These are phyloP conservation scores for Petrea volubilis DNA, from an alignment of 257 asterid species.

Conservation along the genomic window DNA sequence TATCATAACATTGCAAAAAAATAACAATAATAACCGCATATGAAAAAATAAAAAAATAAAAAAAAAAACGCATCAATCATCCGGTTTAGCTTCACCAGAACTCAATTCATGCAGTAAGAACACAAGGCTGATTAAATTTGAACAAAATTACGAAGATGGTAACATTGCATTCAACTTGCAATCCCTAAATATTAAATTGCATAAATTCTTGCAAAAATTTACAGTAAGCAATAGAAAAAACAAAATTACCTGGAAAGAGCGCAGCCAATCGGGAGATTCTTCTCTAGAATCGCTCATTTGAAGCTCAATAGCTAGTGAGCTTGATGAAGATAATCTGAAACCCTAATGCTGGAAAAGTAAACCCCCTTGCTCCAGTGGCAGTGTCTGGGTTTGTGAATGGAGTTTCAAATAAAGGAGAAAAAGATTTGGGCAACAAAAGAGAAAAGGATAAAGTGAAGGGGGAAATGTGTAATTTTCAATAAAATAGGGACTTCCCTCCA, in stretches of 20 bases:
- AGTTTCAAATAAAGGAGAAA: neutral
- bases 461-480: neutral
- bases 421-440: neutral
- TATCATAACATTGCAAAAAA: neutral
- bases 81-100: neutral
- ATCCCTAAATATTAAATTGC: conserved; percentile 1
- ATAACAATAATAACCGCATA: neutral
- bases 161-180: conserved; percentile 17
- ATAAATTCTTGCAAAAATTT: neutral
- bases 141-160: neutral
- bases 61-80: neutral
- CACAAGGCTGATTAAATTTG: neutral
- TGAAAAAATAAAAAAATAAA: neutral
- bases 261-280: conserved; percentile 92
- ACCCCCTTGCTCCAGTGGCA: conserved; percentile 23
- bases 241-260: conserved; percentile 63
- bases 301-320: conserved; percentile 13
- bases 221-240: neutral
- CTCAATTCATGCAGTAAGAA: neutral
- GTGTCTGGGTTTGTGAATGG: neutral
- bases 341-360: conserved; percentile 28
- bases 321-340: conserved; percentile 16
- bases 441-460: neutral
- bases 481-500: conserved; percentile 25
- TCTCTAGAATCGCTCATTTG: conserved; percentile 65